Percentiles rank a stretch among this genome's conserved stretches.
These are phyloP conservation scores for Lotus japonicus DNA, from an alignment of 306 rosid genomes.

Conservation along the genomic window DNA sequence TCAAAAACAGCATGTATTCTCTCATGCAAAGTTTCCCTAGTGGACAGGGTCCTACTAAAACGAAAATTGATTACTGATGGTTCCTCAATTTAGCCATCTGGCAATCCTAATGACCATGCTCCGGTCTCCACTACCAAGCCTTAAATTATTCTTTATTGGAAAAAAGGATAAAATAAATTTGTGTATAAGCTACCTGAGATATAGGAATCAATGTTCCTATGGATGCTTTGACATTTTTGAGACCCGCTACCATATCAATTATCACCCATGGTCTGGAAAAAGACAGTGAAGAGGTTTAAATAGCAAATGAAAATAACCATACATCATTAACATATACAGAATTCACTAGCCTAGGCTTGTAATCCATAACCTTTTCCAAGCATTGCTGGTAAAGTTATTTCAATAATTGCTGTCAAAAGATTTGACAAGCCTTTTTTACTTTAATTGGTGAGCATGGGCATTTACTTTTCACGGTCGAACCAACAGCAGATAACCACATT, in stretches of 20 bases:
- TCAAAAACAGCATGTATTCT: not conserved
- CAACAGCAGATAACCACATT: not conserved
- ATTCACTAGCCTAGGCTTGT: not conserved
- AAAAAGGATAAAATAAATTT: not conserved
- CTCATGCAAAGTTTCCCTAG: not conserved
- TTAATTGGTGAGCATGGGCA: not conserved
- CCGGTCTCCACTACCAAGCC: not conserved
- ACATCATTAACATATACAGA: not conserved
- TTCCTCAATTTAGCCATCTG: not conserved
- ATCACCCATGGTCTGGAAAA: slow-evolving; percentile 78
- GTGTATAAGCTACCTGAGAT: slow-evolving; percentile 40
- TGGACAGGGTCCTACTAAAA: not conserved
- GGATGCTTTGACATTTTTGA: slow-evolving; percentile 29
- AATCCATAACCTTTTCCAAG: not conserved
- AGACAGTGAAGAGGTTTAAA: slow-evolving; percentile 4
- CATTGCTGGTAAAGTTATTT: slow-evolving; percentile 4
- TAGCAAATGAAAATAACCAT: not conserved
- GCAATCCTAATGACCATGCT: not conserved
- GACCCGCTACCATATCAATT: slow-evolving; percentile 32
- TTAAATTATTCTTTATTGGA: not conserved
- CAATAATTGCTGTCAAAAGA: not conserved
- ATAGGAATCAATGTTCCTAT: slow-evolving; percentile 28
- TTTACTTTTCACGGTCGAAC: not conserved
- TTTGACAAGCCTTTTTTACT: not conserved
- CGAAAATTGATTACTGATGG: not conserved